Conservation (phyloP, 2,329 filamentous ascomycete genomes). For the Colletotrichum sidae region DNA sequence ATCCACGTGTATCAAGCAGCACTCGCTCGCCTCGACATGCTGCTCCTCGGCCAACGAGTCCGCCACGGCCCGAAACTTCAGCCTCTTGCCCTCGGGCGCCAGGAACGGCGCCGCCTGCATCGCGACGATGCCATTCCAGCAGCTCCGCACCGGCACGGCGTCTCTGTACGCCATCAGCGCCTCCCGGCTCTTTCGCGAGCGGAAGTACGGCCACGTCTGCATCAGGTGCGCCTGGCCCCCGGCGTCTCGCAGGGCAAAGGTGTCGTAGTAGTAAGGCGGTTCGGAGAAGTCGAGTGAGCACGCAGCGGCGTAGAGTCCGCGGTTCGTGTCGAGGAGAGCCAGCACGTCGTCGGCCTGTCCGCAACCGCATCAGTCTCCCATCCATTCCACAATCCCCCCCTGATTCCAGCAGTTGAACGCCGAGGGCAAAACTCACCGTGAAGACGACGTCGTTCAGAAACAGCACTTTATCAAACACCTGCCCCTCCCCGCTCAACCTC, state of each 20-base stretch:
- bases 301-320: conserved; percentile 69
- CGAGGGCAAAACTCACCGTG: conserved; percentile 53
- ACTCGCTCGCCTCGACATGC: conserved; percentile 82
- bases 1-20: conserved; percentile 81
- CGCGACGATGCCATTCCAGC: conserved; percentile 60
- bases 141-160: conserved; percentile 58
- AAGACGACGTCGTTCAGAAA: conserved; percentile 75
- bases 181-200: conserved; percentile 60
- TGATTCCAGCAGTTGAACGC: no score
- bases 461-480: conserved; percentile 67
- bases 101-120: conserved; percentile 69
- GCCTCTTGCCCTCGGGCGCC: conserved; percentile 44
- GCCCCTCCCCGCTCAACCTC: conserved; percentile 60
- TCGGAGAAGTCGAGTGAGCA: conserved; percentile 71
- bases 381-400: no score
- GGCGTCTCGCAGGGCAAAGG: conserved; percentile 69
- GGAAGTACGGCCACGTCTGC: conserved; percentile 71
- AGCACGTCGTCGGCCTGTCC: conserved; percentile 65
- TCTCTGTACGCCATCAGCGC: conserved; percentile 62
- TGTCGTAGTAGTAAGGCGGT: conserved; percentile 69
- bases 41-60: conserved; percentile 67
- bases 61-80: conserved; percentile 73
- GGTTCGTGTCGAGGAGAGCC: conserved; percentile 66
- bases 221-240: conserved; percentile 62
- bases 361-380: not conserved